Conservation (phyloP, 2,329 filamentous ascomycete species). For the Plenodomus biglobosus region DNA sequence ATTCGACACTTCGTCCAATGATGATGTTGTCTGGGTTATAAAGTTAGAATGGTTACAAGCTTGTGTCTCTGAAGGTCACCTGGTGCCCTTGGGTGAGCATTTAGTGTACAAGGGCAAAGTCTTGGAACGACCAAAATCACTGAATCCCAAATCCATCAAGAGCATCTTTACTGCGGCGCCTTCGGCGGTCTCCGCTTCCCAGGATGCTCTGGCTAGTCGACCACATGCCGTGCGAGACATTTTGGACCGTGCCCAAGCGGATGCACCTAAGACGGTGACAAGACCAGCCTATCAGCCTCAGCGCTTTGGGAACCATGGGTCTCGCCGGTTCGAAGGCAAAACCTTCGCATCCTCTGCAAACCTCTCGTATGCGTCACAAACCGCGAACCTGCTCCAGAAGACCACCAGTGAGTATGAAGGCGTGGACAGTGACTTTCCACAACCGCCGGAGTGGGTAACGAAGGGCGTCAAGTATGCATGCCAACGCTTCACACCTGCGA, state of each 20-base stretch:
- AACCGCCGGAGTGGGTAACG: conserved; percentile 69
- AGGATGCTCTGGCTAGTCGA: conserved; percentile 20
- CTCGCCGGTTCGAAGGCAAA: conserved; percentile 38
- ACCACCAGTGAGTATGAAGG: conserved; percentile 79
- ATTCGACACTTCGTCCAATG: conserved; percentile 16
- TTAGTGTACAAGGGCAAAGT: conserved; percentile 55
- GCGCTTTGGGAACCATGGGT: conserved; percentile 20
- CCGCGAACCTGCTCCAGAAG: conserved; percentile 58
- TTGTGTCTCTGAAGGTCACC: conserved; percentile 47
- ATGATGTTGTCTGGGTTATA: conserved; percentile 52
- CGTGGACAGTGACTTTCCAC: conserved; percentile 56
- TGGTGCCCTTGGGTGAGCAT: conserved; percentile 53
- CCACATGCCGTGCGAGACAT: conserved; percentile 42
- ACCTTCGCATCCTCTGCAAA: conserved; percentile 31
- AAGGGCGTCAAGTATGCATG: conserved; percentile 73
- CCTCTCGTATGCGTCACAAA: conserved; percentile 18
- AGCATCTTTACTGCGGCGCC: conserved; percentile 11
- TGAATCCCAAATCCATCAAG: conserved; percentile 22
- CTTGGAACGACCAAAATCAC: conserved; percentile 41
- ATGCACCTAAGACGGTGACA: conserved; percentile 35
- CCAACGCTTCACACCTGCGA: conserved; percentile 70
- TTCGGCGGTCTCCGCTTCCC: conserved; percentile 15
- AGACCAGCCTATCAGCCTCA: conserved; percentile 18
- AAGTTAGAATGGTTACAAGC: conserved; percentile 57
- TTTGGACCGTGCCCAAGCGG: conserved; percentile 57